phyloP scores from a whole-genome alignment of 495 filamentous ascomycete genomes.

The Neurospora tetrasperma region DNA sequence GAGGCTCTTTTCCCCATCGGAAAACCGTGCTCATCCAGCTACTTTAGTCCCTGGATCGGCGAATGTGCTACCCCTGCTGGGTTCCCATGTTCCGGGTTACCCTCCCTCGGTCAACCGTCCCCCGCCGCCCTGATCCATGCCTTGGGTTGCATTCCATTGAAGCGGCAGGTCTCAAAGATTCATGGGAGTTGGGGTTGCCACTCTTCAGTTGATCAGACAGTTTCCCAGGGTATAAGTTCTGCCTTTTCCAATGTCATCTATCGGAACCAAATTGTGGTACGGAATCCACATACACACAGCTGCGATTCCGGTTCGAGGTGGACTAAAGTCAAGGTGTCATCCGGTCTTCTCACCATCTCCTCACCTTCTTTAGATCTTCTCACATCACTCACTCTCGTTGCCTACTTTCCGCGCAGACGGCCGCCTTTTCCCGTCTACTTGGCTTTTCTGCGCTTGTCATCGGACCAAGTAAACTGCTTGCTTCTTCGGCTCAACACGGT shows the following conservation, averaged over 20 bases:
- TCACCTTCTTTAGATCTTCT: not conserved
- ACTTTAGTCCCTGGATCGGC: not conserved
- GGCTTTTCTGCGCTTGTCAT: not conserved
- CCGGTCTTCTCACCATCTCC: not conserved
- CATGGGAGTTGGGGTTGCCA: conserved; percentile 8
- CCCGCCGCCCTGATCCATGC: conserved; percentile 9
- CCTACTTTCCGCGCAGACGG: not conserved
- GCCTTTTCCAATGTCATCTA: not conserved
- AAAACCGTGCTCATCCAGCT: not conserved
- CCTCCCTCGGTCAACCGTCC: not conserved
- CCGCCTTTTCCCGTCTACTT: not conserved
- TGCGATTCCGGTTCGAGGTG: not conserved
- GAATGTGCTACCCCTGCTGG: not conserved
- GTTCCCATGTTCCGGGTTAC: conserved; percentile 17
- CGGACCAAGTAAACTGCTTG: not conserved
- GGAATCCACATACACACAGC: not conserved
- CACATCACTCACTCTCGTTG: not conserved
- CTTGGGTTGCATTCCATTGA: conserved; percentile 19
- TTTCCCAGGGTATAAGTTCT: not conserved
- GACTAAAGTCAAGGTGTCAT: conserved; percentile 3
- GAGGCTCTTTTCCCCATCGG: not conserved
- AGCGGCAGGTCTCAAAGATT: conserved; percentile 6
- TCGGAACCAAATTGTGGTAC: not conserved
- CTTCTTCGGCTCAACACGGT: not conserved
- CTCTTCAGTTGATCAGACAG: not conserved